Evolutionary conservation across 176 grass and related monocot species (phyloP).

Genomic region (Avena eriantha): DNA sequence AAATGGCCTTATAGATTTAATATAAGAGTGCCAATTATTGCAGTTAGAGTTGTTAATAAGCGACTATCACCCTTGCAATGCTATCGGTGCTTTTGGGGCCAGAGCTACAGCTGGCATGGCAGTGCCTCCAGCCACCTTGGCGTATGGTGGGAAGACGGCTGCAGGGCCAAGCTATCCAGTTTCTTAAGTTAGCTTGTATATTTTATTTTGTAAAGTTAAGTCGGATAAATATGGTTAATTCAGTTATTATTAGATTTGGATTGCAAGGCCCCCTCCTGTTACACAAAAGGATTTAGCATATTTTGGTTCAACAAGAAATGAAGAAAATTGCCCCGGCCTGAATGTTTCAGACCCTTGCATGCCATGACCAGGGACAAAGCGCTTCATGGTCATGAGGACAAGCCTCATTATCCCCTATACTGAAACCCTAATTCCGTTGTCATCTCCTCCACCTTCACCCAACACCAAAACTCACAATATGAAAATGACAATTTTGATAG

Average conservation of each 20-base stretch:
- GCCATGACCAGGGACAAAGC: background rate
- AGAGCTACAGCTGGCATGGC: background rate
- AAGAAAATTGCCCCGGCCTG: background rate
- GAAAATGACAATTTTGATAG: background rate
- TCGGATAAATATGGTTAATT: background rate
- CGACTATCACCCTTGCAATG: background rate
- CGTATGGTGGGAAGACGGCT: background rate
- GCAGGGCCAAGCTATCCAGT: constrained; percentile 9
- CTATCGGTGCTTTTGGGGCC: background rate
- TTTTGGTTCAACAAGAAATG: background rate
- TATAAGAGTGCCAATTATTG: background rate
- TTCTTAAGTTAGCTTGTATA: background rate
- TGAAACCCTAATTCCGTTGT: background rate
- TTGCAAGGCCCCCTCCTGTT: background rate
- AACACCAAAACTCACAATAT: background rate
- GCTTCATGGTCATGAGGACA: background rate
- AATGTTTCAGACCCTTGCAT: background rate
- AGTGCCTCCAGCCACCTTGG: background rate
- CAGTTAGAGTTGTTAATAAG: constrained; percentile 16
- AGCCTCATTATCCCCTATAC: background rate
- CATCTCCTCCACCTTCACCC: background rate
- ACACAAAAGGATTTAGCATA: background rate
- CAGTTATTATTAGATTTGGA: background rate
- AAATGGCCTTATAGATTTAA: background rate
- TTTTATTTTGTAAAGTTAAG: background rate